Conservation (phyloP, 305 asterid genomes). For the Withania somnifera region DNA sequence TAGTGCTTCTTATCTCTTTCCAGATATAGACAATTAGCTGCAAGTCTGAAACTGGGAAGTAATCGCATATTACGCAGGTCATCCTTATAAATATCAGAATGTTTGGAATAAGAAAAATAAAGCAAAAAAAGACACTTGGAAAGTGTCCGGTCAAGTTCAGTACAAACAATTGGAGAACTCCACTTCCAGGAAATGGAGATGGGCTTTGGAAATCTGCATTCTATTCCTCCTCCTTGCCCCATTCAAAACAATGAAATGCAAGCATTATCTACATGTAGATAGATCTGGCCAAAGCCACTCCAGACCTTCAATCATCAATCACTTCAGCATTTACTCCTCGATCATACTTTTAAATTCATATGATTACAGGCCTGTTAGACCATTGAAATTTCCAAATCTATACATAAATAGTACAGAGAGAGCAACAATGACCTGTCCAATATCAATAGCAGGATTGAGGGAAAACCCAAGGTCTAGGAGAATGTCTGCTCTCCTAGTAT, state of each 20-base stretch:
- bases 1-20: neutral
- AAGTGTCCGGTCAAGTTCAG: neutral
- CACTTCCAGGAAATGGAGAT: neutral
- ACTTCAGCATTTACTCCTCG: neutral
- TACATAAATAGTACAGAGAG: neutral
- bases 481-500: conserved; percentile 72
- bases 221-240: neutral
- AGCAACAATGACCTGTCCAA: conserved; percentile 65
- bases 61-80: neutral
- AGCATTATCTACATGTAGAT: neutral
- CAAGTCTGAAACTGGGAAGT: neutral
- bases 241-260: neutral
- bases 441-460: conserved; percentile 86
- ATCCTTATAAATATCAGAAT: neutral
- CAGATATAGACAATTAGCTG: neutral
- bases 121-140: neutral
- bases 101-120: neutral
- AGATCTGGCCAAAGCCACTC: neutral
- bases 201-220: neutral
- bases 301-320: neutral
- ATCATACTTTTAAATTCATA: neutral
- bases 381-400: neutral
- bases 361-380: neutral
- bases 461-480: conserved; percentile 84
- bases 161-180: neutral